Evolutionary conservation across 2,329 filamentous ascomycete species (phyloP).

Genomic region (Aspergillus hortae): DNA sequence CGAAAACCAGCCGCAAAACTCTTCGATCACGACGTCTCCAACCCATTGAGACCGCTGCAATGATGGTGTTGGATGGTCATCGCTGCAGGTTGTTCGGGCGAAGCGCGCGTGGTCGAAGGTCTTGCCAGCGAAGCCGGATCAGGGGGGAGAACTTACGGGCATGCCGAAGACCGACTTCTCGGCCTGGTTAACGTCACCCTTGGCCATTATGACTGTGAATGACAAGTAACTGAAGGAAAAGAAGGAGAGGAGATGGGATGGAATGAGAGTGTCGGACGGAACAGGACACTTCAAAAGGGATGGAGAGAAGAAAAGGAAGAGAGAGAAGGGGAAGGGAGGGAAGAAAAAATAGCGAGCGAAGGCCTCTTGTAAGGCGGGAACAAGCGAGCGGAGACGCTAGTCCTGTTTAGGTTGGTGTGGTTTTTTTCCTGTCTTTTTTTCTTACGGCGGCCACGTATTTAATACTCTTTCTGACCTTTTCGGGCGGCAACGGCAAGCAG

Average conservation of each 20-base stretch:
- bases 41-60: background rate
- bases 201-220: constrained; percentile 44
- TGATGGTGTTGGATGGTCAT: background rate
- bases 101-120: constrained; percentile 8
- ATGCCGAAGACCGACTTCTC: constrained; percentile 55
- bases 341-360: constrained; percentile 34
- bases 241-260: constrained; percentile 37
- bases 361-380: constrained; percentile 35
- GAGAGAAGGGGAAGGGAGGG: constrained; percentile 37
- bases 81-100: background rate
- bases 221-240: constrained; percentile 39
- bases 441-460: background rate
- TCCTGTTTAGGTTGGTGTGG: constrained; percentile 13
- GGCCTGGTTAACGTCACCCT: constrained; percentile 47
- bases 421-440: constrained; percentile 14
- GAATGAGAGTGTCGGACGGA: constrained; percentile 28
- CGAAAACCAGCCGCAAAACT: constrained; percentile 3
- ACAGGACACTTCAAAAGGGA: constrained; percentile 29
- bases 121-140: constrained; percentile 12
- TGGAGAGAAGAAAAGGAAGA: constrained; percentile 44
- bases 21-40: background rate
- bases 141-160: constrained; percentile 39
- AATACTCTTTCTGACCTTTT: background rate
- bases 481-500: no score
- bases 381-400: constrained; percentile 33